Conservation (phyloP, 1,284 basidiomycete genomes). For the Pseudozyma flocculosa region DNA sequence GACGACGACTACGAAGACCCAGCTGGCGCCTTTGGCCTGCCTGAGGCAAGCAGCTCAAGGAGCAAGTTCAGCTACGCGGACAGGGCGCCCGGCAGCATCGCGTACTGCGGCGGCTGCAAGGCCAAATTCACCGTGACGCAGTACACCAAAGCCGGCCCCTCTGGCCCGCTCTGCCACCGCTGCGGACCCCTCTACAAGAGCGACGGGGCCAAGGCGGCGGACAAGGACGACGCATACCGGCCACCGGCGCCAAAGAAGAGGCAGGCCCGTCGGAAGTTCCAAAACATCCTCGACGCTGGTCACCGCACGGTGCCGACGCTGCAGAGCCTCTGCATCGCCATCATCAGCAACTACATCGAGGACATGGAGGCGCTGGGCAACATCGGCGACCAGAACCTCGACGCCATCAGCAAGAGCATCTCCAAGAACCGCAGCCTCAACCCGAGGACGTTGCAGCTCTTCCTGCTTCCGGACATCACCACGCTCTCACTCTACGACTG, state of each 20-base stretch:
- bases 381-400: conserved; percentile 65
- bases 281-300: conserved; percentile 12
- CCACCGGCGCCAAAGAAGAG: conserved; percentile 13
- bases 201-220: conserved; percentile 10
- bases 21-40: conserved; percentile 58
- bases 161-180: conserved; percentile 36
- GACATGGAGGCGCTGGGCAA: conserved; percentile 87
- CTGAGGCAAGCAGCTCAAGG: conserved; percentile 63
- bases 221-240: conserved; percentile 15
- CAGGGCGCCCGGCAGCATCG: conserved; percentile 71
- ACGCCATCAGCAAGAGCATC: conserved; percentile 64
- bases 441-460: conserved; percentile 72
- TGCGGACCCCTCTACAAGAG: conserved; percentile 35
- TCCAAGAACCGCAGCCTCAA: conserved; percentile 82
- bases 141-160: conserved; percentile 63
- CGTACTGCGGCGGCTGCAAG: conserved; percentile 76
- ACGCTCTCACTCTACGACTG: conserved; percentile 82
- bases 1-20: conserved; percentile 60
- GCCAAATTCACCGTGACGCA: conserved; percentile 76
- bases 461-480: conserved; percentile 74
- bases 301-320: conserved; percentile 65
- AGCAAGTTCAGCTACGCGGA: conserved; percentile 42
- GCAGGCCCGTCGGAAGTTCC: conserved; percentile 17
- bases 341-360: conserved; percentile 82
- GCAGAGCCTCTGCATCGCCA: conserved; percentile 77